Base-by-base conservation (phyloP, 495 filamentous ascomycete genomes). In the Penicillium maclennaniae region DNA sequence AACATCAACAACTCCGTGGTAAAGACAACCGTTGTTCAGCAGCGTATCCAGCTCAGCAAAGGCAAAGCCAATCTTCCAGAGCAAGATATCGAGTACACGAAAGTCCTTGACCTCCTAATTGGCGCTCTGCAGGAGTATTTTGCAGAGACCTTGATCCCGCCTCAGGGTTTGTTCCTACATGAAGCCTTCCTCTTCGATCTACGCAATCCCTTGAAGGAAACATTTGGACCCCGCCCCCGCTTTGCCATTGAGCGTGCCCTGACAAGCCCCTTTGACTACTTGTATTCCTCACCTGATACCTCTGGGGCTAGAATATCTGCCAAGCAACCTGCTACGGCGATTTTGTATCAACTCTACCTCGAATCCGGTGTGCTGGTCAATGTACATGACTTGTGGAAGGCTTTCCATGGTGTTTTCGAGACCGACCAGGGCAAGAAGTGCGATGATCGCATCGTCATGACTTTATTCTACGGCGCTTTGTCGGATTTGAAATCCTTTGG, bases 341-440 rank as follows among this genome's bases (percentile, higher is more conserved):
- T 96, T 16, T 60, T 97, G 53, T 98, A 96, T 71, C 89, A 95
- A 52, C 72, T 97, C 25, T 97, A 95, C 67, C 79, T 92, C 16
- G 92, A 97, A 71, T 88, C 91, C 0, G 92, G 92, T 5, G 79
- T 85, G 6, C 69, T 96, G 43, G 84, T 98, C 60, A 98, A 98
- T 65, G 83, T 88, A 6, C 84, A 84, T 40, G 93, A 98, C 69
- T 68, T 98, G 20, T 96, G 89, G 90, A 82, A 86, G 20, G 90
- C 93, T 1, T 97, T 95, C 66, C 79, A 83, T 53, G 83, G 83
- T 6, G 82, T 95, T 8, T 76, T 92, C 40, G 84, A 85, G 28
- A 82, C 81, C 8, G 86, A 86, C 6, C 74, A 81, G 12, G 72
- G 72, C 1, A 71, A 79, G 7, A 71, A 75, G 17, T 72, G 77